Percentiles rank a stretch among this genome's conserved stretches.
phyloP scores from a whole-genome alignment of 331 rosid species.

The Acacia pycnantha region DNA sequence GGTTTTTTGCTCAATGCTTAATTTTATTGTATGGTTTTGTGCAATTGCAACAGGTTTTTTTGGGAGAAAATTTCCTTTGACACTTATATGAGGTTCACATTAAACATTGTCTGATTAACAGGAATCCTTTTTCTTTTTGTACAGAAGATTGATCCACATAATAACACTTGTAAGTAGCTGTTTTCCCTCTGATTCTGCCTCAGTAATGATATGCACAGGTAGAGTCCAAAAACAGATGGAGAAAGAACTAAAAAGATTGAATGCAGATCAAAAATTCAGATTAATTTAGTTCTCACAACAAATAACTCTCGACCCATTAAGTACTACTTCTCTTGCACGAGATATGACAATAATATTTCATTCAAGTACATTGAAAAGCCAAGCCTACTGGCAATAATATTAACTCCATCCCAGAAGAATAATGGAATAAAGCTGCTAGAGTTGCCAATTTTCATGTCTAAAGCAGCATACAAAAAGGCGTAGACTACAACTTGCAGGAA shows the following conservation, averaged over 20 bases:
- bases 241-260: neutral
- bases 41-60: neutral
- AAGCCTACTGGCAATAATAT: neutral
- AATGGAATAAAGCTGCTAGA: neutral
- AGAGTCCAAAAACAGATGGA: neutral
- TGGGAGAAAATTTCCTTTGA: neutral
- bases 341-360: neutral
- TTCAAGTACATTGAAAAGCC: neutral
- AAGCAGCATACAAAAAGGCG: neutral
- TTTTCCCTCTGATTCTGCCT: constrained; percentile 36
- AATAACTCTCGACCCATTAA: neutral
- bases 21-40: neutral
- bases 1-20: neutral
- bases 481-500: neutral
- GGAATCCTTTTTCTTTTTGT: neutral
- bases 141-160: neutral
- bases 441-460: neutral
- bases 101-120: neutral
- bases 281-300: neutral
- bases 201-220: neutral
- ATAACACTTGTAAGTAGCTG: neutral
- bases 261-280: neutral
- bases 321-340: neutral
- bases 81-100: neutral
- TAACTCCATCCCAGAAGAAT: neutral